Base-by-base conservation (phyloP, 495 filamentous ascomycete species). In the Hypoxylon lienhwacheense region DNA sequence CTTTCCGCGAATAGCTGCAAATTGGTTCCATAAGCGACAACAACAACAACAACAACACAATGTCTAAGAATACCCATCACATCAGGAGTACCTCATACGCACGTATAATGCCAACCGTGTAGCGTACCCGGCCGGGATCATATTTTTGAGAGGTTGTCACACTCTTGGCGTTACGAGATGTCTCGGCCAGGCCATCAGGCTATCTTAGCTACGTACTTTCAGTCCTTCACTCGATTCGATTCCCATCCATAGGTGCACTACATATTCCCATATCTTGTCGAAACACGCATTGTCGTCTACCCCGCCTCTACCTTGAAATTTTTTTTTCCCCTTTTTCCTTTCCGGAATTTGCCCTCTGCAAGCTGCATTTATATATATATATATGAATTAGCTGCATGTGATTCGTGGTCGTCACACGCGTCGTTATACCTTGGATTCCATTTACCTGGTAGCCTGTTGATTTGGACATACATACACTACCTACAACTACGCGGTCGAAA, bases 101-200 rank as follows among this genome's bases (percentile, higher is more conserved):
- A n/a, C n/a, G n/a, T n/a, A n/a, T n/a, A n/a, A n/a, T n/a, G n/a
- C n/a, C n/a, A n/a, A n/a, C n/a, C n/a, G n/a, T n/a, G n/a, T n/a
- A n/a, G n/a, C n/a, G n/a, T n/a, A n/a, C n/a, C n/a, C n/a, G n/a
- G n/a, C n/a, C n/a, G n/a, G n/a, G n/a, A n/a, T n/a, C n/a, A n/a
- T n/a, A n/a, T n/a, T 10, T 1, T 7, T 48, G 10, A 26, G 48
- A 21, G 47, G 52, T 36, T 51, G 47, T 37, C 47, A 47, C 35
- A 52, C 16, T 47, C 51, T 61, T 61, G 58, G 58, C 58, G 34
- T 56, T 25, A n/a, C n/a, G 19, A 29, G 26, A 48, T 47, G 58
- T 51, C 58, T 52, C 41, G 52, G 53, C 52, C 58, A 56, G 52
- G 40, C 58, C 39, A 51, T 47, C 37, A 47, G 12, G 42, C 21